phyloP scores from a whole-genome alignment of 2,329 filamentous ascomycete species.

The Paraphoma chrysanthemicola region DNA sequence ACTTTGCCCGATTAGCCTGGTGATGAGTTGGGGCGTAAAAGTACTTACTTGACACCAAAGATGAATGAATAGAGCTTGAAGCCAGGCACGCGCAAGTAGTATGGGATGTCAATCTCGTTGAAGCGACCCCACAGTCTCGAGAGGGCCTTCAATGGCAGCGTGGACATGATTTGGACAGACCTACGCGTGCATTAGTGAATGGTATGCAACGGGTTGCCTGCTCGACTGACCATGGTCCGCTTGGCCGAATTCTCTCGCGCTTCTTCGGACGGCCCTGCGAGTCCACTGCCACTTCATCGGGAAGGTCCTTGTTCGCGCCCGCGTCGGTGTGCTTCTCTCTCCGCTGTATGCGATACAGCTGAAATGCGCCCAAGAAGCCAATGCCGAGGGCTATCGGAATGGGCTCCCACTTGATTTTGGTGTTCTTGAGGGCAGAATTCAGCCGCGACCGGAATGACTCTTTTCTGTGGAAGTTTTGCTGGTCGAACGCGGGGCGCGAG shows the following conservation, averaged over 20 bases:
- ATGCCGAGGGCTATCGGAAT: conserved; percentile 88
- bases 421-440: conserved; percentile 65
- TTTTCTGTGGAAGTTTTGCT: conserved; percentile 52
- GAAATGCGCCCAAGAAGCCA: conserved; percentile 80
- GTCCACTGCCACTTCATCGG: conserved; percentile 51
- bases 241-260: conserved; percentile 73
- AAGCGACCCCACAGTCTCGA: conserved; percentile 90
- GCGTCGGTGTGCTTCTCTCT: conserved; percentile 54
- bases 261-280: conserved; percentile 55
- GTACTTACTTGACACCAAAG: conserved; percentile 78
- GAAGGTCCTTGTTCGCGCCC: conserved; percentile 48
- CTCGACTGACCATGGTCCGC: conserved; percentile 77
- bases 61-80: conserved; percentile 91
- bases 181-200: conserved; percentile 36
- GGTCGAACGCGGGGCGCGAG: conserved; percentile 50
- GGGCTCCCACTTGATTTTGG: conserved; percentile 84
- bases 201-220: neutral
- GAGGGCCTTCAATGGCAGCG: conserved; percentile 86
- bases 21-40: conserved; percentile 23
- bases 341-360: conserved; percentile 78
- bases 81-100: conserved; percentile 84
- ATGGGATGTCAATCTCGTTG: conserved; percentile 87
- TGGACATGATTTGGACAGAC: conserved; percentile 94
- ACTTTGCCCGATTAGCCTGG: conserved; percentile 53
- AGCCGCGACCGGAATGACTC: conserved; percentile 65